Conservation (phyloP, 352 stramenopile species). For the Phytophthora nicotianae region DNA sequence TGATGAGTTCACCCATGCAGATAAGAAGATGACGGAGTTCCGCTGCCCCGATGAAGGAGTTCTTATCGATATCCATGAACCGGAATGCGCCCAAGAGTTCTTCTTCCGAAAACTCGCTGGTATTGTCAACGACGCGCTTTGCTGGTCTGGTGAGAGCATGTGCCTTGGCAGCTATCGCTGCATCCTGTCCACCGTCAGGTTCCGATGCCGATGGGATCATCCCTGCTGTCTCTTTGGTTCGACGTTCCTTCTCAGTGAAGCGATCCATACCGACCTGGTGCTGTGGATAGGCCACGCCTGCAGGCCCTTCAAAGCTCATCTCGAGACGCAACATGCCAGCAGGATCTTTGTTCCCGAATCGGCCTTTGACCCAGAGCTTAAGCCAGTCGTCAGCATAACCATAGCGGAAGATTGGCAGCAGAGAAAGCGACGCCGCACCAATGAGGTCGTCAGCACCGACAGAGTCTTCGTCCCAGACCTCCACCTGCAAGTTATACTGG, state of each 20-base stretch:
- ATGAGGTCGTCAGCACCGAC: slow-evolving; percentile 92
- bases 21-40: slow-evolving; percentile 94
- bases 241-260: slow-evolving; percentile 73
- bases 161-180: slow-evolving; percentile 27
- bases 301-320: slow-evolving; percentile 86
- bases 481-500: slow-evolving; percentile 90
- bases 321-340: slow-evolving; percentile 88
- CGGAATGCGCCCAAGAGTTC: slow-evolving; percentile 92
- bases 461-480: slow-evolving; percentile 93
- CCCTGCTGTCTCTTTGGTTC: slow-evolving; percentile 65
- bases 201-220: slow-evolving; percentile 14
- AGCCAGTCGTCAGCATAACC: slow-evolving; percentile 90
- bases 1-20: slow-evolving; percentile 96
- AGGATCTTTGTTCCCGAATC: slow-evolving; percentile 87
- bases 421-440: slow-evolving; percentile 76
- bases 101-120: slow-evolving; percentile 90
- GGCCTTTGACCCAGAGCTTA: slow-evolving; percentile 85
- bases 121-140: slow-evolving; percentile 37
- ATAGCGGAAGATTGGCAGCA: slow-evolving; percentile 91
- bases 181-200: slow-evolving; percentile 24
- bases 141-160: slow-evolving; percentile 26
- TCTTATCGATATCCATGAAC: slow-evolving; percentile 95
- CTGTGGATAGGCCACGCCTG: slow-evolving; percentile 89
- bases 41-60: slow-evolving; percentile 92
- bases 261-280: slow-evolving; percentile 85